Percentiles rank a stretch among this genome's conserved stretches.
phyloP scores from a whole-genome alignment of 78 protist species.

The Chrysochromulina parva region DNA sequence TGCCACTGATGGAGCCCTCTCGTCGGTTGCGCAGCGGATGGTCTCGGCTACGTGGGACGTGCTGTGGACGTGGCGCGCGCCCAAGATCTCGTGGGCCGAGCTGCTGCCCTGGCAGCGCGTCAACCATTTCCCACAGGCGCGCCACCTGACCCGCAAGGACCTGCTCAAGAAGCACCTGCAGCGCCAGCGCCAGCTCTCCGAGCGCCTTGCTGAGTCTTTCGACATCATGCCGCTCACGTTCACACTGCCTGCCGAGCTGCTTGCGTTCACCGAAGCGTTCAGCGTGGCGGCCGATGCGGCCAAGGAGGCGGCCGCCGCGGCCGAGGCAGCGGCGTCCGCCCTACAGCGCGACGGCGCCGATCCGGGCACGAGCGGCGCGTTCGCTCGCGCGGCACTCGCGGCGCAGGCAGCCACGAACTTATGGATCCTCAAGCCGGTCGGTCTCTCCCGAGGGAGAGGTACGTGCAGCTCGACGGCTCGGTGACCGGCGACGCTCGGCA shows the following conservation, averaged over 20 bases:
- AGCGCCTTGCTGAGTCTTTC: background rate
- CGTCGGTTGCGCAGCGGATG: no score
- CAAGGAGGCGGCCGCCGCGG: background rate
- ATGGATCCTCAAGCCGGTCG: constrained; percentile 17
- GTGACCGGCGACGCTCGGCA: no score
- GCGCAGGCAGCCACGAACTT: background rate
- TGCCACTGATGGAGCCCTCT: no score
- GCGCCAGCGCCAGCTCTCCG: background rate
- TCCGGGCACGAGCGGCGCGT: no score
- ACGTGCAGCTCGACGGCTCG: no score
- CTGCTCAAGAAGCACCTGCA: background rate
- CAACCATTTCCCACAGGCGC: constrained; percentile 5
- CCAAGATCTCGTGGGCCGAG: background rate
- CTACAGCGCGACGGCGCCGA: no score
- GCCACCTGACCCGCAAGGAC: background rate
- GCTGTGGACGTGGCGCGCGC: constrained; percentile 16
- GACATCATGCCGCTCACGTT: constrained; percentile 11
- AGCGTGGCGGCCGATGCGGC: background rate
- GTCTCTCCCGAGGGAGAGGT: background rate
- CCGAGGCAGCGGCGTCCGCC: no score
- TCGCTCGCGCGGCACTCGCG: no score
- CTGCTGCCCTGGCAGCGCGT: constrained; percentile 20
- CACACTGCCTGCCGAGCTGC: constrained; percentile 3
- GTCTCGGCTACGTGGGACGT: background rate
- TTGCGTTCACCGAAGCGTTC: background rate